Evolutionary conservation across 768 basidiomycete genomes (phyloP).

Genomic region (Lentinus brumalis): DNA sequence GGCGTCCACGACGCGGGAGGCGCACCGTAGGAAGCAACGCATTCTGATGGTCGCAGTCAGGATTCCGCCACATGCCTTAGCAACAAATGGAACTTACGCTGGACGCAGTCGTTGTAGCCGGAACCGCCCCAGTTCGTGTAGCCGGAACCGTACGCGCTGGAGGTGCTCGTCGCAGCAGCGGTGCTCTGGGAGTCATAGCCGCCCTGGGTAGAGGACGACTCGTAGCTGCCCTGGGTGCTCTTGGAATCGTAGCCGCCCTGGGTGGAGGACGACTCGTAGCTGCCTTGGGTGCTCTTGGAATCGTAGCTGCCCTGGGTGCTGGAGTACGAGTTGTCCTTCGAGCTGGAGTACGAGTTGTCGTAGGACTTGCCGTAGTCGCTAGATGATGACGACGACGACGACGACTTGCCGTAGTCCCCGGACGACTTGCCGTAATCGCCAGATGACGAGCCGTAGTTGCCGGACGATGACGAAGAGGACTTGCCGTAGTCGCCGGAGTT

Average conservation of each 20-base stretch:
- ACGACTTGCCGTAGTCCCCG: slow-evolving; percentile 15
- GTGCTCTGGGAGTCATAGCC: neutral
- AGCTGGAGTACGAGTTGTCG: neutral
- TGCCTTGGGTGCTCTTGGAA: neutral
- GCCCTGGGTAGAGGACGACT: slow-evolving; percentile 2
- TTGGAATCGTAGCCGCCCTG: neutral
- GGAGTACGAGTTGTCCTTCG: neutral
- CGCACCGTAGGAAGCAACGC: slow-evolving; percentile 59
- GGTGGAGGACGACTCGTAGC: neutral
- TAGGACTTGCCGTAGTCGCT: slow-evolving; percentile 26
- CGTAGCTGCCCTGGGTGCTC: slow-evolving; percentile 1
- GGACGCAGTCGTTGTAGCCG: slow-evolving; percentile 68
- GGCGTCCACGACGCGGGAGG: slow-evolving; percentile 34
- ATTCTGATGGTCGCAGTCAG: slow-evolving; percentile 46
- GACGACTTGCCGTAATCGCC: slow-evolving; percentile 9
- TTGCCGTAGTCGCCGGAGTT: slow-evolving; percentile 24
- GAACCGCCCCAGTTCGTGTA: slow-evolving; percentile 55
- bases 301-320: slow-evolving; percentile 15
- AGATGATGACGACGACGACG: slow-evolving; percentile 14
- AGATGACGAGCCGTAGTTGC: slow-evolving; percentile 22
- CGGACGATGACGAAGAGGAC: neutral
- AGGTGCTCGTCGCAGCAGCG: slow-evolving; percentile 7
- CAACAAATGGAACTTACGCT: slow-evolving; percentile 47
- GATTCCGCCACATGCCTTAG: slow-evolving; percentile 1
- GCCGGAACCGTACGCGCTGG: slow-evolving; percentile 61